Conservation (phyloP, 225 moss, liverwort and hornwort genomes). For the Marchantia polymorpha region DNA sequence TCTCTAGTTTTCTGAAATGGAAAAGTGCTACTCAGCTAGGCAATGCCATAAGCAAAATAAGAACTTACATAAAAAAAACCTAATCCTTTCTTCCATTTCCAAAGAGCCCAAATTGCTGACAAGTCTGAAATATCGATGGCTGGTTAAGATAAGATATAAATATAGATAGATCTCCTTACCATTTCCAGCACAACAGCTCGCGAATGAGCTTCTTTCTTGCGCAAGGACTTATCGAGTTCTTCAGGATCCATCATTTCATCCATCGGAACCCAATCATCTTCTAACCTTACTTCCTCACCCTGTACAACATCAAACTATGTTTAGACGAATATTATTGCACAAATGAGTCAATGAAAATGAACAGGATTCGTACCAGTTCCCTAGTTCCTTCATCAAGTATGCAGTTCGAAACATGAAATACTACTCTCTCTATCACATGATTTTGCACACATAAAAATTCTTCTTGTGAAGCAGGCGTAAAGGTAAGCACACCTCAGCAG, state of each 20-base stretch:
- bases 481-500: conserved; percentile 56
- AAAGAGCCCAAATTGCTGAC: too few species aligned
- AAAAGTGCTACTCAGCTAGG: too few species aligned
- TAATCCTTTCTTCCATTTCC: too few species aligned
- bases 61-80: too few species aligned
- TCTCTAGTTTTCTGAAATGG: too few species aligned
- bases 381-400: not conserved
- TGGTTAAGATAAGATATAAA: not conserved
- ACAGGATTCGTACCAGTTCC: too few species aligned
- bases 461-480: not conserved
- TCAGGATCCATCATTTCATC: conserved; percentile 74
- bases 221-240: conserved; percentile 77
- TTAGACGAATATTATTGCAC: not conserved
- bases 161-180: conserved; percentile 31
- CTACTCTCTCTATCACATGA: too few species aligned
- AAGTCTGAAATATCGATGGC: too few species aligned
- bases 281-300: conserved; percentile 93
- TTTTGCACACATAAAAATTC: not conserved
- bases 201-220: conserved; percentile 79
- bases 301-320: conserved; percentile 10
- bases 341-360: too few species aligned
- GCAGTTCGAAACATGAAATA: not conserved
- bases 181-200: conserved; percentile 94
- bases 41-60: too few species aligned
- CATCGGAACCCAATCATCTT: conserved; percentile 97